Base-by-base conservation (phyloP, 108 stramenopile species). In the Pseudonitzschia delicatissima region DNA sequence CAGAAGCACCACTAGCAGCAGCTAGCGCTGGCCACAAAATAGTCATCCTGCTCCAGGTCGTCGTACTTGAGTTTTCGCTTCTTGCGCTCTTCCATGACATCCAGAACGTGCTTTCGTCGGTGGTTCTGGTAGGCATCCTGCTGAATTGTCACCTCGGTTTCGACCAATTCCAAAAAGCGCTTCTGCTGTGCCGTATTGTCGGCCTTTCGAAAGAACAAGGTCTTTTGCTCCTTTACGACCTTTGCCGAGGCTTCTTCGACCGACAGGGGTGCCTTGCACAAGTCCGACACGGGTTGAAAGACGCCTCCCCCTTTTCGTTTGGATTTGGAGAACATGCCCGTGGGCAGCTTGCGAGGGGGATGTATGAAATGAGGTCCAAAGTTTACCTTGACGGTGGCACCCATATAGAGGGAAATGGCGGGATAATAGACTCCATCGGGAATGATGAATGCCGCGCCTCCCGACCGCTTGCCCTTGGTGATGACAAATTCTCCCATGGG, bases 361-460 rank as follows among this genome's bases (percentile, higher is more conserved):
- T 86, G 86, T 15, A 91, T 75, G 66, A 92, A 95, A 57, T 89
- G 62, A 6, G 94, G 94, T 27, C 94, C 94, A 68, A 88, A 87
- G 60, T 95, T 95, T 27, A 84, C 66, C 29, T 73, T 57, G 8
- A 83, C 86, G 9, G 78, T 58, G 44, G 86, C 83, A 21, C 91
- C 94, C 68, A 82, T 64, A 69, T 92, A 95, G 17, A 73, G 74
- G 15, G 87, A 89, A 39, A 91, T 67, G 2, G 94, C 94, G 3
- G 94, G 94, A 73, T 91, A 91, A 57, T 91, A 95, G 21, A 77
- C 87, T 0, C 87, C 88, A 2, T 74, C 69, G 13, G 64, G 60
- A 61, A 88, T 73, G 48, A 82, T 42, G 67, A 89, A 95, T 5
- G 89, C 94, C 32, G 64, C 80, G 12, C 82, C 87, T 62, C 83